Conservation (phyloP, 2,329 filamentous ascomycete genomes). For the Fusarium drepaniforme region DNA sequence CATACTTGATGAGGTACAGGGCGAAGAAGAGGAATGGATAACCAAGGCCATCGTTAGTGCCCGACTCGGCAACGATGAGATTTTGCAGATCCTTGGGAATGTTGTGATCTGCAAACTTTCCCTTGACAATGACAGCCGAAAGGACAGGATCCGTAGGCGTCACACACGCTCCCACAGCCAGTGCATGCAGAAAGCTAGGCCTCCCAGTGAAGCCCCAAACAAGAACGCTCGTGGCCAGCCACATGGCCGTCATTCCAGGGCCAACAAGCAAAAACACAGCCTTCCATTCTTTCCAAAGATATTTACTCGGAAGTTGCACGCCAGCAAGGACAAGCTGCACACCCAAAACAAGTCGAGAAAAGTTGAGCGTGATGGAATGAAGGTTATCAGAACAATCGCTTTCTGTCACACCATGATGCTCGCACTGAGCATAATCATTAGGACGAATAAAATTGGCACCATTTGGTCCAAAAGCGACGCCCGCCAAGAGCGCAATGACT, state of each 20-base stretch:
- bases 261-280: conserved; percentile 80
- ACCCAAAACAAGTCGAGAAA: conserved; percentile 87
- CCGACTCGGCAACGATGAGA: conserved; percentile 85
- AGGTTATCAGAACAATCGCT: conserved; percentile 64
- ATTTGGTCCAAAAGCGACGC: conserved; percentile 82
- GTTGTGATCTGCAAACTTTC: conserved; percentile 92
- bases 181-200: conserved; percentile 80
- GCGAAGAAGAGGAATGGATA: conserved; percentile 92
- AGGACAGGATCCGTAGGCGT: conserved; percentile 92
- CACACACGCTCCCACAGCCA: conserved; percentile 87
- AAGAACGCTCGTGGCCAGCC: conserved; percentile 83
- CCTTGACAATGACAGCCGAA: conserved; percentile 92
- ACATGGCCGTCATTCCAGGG: conserved; percentile 89
- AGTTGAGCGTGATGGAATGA: conserved; percentile 82
- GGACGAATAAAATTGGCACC: conserved; percentile 82
- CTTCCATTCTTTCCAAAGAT: conserved; percentile 83
- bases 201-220: conserved; percentile 82
- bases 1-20: conserved; percentile 85
- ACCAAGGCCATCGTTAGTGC: conserved; percentile 89
- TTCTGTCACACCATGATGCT: neutral
- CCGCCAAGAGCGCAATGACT: conserved; percentile 88
- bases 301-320: conserved; percentile 87
- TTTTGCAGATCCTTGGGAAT: conserved; percentile 85
- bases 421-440: conserved; percentile 74
- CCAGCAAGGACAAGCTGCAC: conserved; percentile 92